Conservation (phyloP, 164 flowering plant species). For the Chimonanthus praecox region DNA sequence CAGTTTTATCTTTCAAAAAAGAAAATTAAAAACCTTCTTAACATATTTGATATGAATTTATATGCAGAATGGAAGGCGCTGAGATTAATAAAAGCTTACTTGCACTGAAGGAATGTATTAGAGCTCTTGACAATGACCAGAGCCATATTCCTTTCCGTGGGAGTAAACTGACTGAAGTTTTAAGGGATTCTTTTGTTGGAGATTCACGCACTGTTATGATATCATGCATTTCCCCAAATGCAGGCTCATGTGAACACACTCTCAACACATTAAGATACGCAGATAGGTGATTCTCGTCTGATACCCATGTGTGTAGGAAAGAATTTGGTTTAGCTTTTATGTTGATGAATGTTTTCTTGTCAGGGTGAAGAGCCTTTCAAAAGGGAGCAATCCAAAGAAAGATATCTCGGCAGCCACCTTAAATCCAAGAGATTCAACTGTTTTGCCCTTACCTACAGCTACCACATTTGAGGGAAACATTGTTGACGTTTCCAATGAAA, state of each 20-base stretch:
- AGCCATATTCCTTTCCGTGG: slow-evolving; percentile 96
- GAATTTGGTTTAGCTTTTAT: not conserved
- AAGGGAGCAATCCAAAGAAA: slow-evolving; percentile 57
- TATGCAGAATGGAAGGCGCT: slow-evolving; percentile 90
- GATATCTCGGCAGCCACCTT: slow-evolving; percentile 35
- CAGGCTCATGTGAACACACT: slow-evolving; percentile 93
- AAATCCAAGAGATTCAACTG: slow-evolving; percentile 48
- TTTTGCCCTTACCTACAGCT: slow-evolving; percentile 32
- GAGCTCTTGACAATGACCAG: slow-evolving; percentile 95
- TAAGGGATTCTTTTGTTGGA: slow-evolving; percentile 92
- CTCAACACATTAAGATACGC: slow-evolving; percentile 94
- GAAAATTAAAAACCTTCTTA: not conserved
- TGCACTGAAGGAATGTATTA: slow-evolving; percentile 88
- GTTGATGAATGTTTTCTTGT: slow-evolving; percentile 4
- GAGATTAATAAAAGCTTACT: slow-evolving; percentile 93
- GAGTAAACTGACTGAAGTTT: slow-evolving; percentile 89
- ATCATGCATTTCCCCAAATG: slow-evolving; percentile 87
- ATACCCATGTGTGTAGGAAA: not conserved
- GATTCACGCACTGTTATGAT: slow-evolving; percentile 95
- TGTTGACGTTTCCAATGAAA: slow-evolving; percentile 38
- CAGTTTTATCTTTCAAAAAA: not conserved
- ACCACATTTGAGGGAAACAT: slow-evolving; percentile 34
- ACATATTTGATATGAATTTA: not conserved
- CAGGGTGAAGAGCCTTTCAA: slow-evolving; percentile 92
- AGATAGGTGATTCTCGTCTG: slow-evolving; percentile 53